phyloP scores from a whole-genome alignment of 2,329 filamentous ascomycete genomes.

The Colletotrichum coccodes region DNA sequence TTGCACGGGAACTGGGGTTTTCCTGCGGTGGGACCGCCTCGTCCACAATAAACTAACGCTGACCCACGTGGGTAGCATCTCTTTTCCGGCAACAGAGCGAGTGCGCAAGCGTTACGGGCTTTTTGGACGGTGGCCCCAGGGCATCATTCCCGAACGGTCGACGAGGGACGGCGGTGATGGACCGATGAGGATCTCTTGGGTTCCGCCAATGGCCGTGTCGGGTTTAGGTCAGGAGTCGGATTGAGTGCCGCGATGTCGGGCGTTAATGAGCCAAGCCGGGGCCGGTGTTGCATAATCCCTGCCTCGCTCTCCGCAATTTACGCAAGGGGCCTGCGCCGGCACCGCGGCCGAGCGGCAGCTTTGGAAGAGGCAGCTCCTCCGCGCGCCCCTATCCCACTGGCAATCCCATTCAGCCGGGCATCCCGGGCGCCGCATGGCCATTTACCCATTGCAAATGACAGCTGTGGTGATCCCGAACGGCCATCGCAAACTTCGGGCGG shows the following conservation, averaged over 20 bases:
- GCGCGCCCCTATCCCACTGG: not conserved
- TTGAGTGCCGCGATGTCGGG: slow-evolving; percentile 27
- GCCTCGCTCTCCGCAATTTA: slow-evolving; percentile 20
- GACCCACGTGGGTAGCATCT: slow-evolving; percentile 11
- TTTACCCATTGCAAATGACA: slow-evolving; percentile 4
- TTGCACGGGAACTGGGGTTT: not conserved
- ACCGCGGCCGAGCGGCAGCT: slow-evolving; percentile 11
- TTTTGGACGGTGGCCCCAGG: not conserved
- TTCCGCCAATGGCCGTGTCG: slow-evolving; percentile 22
- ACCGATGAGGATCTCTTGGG: slow-evolving; percentile 7
- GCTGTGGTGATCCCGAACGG: not conserved
- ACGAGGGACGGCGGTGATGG: not conserved
- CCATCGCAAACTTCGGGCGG: not conserved
- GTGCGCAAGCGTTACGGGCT: not conserved
- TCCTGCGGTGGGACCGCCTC: not conserved
- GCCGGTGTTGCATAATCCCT: slow-evolving; percentile 28
- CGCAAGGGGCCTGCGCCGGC: slow-evolving; percentile 1
- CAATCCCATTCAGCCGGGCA: slow-evolving; percentile 1
- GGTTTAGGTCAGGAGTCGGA: slow-evolving; percentile 17
- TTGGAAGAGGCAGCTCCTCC: slow-evolving; percentile 1
- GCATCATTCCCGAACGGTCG: not conserved
- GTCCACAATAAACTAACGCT: slow-evolving; percentile 17
- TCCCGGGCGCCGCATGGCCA: not conserved
- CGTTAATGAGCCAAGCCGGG: slow-evolving; percentile 23
- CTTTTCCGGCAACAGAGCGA: not conserved